Conservation (phyloP, 192 early-diverging fungal species). For the Phlyctochytrium planicorne region DNA sequence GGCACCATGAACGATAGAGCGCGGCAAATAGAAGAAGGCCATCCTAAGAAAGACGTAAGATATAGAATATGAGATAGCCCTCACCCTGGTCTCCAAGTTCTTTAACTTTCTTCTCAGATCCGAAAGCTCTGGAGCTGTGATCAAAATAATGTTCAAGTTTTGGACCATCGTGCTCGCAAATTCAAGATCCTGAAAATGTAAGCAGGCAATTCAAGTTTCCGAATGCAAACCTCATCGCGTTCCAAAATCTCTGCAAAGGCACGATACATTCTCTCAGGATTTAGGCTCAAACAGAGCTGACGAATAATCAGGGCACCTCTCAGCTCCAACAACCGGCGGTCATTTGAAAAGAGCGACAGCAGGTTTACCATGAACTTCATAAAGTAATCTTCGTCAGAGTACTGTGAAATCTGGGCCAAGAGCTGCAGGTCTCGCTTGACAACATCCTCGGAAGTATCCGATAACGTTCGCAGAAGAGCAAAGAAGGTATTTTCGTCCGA, state of each 20-base stretch:
- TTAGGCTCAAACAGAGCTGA: conserved; percentile 84
- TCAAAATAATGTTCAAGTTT: conserved; percentile 93
- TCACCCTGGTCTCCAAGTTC: conserved; percentile 67
- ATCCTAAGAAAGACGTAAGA: too few relatives aligned
- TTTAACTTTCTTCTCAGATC: conserved; percentile 78
- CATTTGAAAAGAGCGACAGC: conserved; percentile 84
- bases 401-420: conserved; percentile 89
- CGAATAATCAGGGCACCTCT: conserved; percentile 90
- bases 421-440: conserved; percentile 90
- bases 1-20: conserved; percentile 94
- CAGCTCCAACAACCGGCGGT: conserved; percentile 83
- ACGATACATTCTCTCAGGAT: conserved; percentile 89
- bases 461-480: conserved; percentile 84
- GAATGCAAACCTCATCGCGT: conserved; percentile 61
- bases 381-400: conserved; percentile 84
- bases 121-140: conserved; percentile 89
- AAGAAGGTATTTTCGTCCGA: conserved; percentile 87
- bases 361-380: conserved; percentile 83
- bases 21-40: conserved; percentile 80
- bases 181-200: conserved; percentile 67
- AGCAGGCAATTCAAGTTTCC: background rate
- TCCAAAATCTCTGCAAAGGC: conserved; percentile 86
- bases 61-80: background rate
- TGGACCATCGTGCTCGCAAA: conserved; percentile 98
- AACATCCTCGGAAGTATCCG: conserved; percentile 78